Conservation (phyloP, 2,329 filamentous ascomycete species). For the Scedosporium minutisporum region DNA sequence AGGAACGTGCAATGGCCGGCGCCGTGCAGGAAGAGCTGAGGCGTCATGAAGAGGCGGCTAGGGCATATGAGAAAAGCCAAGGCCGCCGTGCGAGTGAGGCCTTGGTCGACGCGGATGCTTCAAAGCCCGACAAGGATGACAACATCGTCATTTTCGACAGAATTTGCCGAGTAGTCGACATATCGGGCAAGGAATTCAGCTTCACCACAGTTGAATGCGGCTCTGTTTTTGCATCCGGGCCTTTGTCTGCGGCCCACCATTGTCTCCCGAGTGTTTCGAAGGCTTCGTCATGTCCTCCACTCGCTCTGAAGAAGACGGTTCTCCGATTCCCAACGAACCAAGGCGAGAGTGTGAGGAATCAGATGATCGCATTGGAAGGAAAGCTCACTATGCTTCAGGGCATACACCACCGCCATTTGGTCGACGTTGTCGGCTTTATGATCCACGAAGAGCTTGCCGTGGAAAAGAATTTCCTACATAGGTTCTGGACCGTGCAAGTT, state of each 20-base stretch:
- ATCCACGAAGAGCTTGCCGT: slow-evolving; percentile 44
- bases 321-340: slow-evolving; percentile 50
- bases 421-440: slow-evolving; percentile 75
- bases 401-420: slow-evolving; percentile 65
- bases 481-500: slow-evolving; percentile 61
- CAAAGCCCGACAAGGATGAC: slow-evolving; percentile 21
- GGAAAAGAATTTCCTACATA: slow-evolving; percentile 14
- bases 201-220: slow-evolving; percentile 67
- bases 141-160: slow-evolving; percentile 55
- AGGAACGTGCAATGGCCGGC: slow-evolving; percentile 59
- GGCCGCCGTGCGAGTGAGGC: slow-evolving; percentile 42
- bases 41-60: slow-evolving; percentile 54
- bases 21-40: slow-evolving; percentile 65
- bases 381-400: slow-evolving; percentile 63
- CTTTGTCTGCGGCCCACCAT: slow-evolving; percentile 58
- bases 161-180: slow-evolving; percentile 52
- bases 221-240: slow-evolving; percentile 54
- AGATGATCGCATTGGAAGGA: slow-evolving; percentile 70
- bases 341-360: slow-evolving; percentile 57
- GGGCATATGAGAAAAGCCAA: slow-evolving; percentile 45
- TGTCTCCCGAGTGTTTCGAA: slow-evolving; percentile 47
- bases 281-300: slow-evolving; percentile 39
- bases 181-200: slow-evolving; percentile 49
- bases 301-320: slow-evolving; percentile 64
- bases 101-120: slow-evolving; percentile 18